Conservation (phyloP, 345 rosid species). For the Eucalyptus tenuipes region DNA sequence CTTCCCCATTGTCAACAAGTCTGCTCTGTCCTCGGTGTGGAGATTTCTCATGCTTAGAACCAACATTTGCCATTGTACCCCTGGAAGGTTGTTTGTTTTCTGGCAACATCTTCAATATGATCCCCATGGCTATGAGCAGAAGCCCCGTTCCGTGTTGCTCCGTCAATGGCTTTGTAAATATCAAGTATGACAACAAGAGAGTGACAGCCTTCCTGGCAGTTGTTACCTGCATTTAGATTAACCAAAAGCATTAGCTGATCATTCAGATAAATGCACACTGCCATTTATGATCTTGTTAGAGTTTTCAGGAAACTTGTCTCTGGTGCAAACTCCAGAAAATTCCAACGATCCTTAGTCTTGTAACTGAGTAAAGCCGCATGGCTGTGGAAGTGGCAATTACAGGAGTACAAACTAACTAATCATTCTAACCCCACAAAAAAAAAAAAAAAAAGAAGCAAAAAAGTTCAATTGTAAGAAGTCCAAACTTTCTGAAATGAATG, state of each 20-base stretch:
- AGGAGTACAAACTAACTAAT: not conserved
- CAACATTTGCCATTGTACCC: not conserved
- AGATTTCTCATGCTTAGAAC: conserved; percentile 1
- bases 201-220: conserved; percentile 83
- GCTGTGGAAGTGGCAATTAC: not conserved
- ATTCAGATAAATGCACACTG: not conserved
- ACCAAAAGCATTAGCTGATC: not conserved
- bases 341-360: not conserved
- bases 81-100: conserved; percentile 26
- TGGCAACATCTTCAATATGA: conserved; percentile 70
- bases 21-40: not conserved
- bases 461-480: not conserved
- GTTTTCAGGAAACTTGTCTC: not conserved
- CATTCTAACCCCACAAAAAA: not conserved
- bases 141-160: conserved; percentile 78
- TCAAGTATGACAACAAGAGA: conserved; percentile 57
- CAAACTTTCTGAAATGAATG: not conserved
- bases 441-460: not conserved
- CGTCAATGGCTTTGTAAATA: conserved; percentile 84
- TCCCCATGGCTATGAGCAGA: conserved; percentile 70
- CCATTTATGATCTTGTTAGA: not conserved
- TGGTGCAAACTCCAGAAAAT: not conserved
- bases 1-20: not conserved
- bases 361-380: not conserved
- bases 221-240: conserved; percentile 36